Percentiles rank a stretch among this genome's conserved stretches.
Conservation (phyloP, 169 alveolate genomes). For the Prorocentrum cordatum region DNA sequence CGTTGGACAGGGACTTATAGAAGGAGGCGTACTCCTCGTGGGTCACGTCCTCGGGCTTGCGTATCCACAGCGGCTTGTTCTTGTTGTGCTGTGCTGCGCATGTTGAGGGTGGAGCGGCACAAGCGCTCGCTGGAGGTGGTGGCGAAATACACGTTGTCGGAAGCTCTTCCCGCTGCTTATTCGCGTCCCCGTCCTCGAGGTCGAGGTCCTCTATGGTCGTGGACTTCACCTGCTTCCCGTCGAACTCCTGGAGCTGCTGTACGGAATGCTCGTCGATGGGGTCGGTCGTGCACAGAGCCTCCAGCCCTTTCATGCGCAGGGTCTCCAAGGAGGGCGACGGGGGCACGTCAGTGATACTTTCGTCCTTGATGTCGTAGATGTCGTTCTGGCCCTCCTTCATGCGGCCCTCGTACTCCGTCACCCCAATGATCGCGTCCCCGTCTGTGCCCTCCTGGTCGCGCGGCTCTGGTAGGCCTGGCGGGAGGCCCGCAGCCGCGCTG, state of each 20-base stretch:
- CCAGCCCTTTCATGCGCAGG: slow-evolving; percentile 91
- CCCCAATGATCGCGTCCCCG: slow-evolving; percentile 94
- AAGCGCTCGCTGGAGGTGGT: too few species aligned
- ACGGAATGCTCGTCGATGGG: slow-evolving; percentile 99
- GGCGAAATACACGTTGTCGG: too few species aligned
- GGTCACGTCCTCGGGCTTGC: slow-evolving; percentile 34
- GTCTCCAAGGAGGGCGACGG: slow-evolving; percentile 97
- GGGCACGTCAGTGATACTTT: slow-evolving; percentile 91
- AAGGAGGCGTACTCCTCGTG: too few species aligned
- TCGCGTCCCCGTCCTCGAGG: slow-evolving; percentile 94
- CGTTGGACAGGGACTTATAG: too few species aligned
- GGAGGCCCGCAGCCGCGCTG: too few species aligned
- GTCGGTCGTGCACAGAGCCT: slow-evolving; percentile 96
- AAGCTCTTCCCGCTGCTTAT: slow-evolving; percentile 92
- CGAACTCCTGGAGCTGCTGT: slow-evolving; percentile 93
- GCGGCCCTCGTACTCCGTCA: slow-evolving; percentile 95
- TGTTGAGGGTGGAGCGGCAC: too few species aligned
- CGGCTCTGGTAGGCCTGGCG: too few species aligned
- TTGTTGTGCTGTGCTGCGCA: slow-evolving; percentile 19
- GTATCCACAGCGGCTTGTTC: slow-evolving; percentile 35
- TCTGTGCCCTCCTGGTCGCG: slow-evolving; percentile 94
- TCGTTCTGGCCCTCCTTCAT: slow-evolving; percentile 98
- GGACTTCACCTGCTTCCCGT: slow-evolving; percentile 94
- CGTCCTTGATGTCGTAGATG: slow-evolving; percentile 98
- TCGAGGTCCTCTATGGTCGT: slow-evolving; percentile 97